Percentiles rank a stretch among this genome's conserved stretches.
phyloP scores from a whole-genome alignment of 2,329 filamentous ascomycete species.

The Talaromyces islandicus region DNA sequence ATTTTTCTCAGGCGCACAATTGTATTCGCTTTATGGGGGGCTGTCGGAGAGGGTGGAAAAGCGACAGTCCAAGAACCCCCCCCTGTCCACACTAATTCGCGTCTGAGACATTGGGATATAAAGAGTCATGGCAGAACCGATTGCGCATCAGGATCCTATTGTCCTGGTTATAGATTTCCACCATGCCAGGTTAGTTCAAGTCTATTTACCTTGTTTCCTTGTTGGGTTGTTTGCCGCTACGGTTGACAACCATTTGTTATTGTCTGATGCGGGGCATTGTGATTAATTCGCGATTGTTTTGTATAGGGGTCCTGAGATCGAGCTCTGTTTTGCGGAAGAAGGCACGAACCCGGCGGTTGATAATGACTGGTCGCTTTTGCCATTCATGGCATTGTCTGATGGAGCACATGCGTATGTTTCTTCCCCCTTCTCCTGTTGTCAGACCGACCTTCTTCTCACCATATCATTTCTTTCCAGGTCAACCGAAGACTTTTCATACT shows the following conservation, averaged over 20 bases:
- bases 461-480: conserved; percentile 48
- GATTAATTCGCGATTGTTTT: not conserved
- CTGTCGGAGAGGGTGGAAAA: not conserved
- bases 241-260: too few relatives aligned
- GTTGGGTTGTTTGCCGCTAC: not conserved
- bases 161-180: conserved; percentile 80
- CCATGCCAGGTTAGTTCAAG: conserved; percentile 55
- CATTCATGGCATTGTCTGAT: conserved; percentile 95
- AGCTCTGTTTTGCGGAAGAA: conserved; percentile 80
- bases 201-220: not conserved
- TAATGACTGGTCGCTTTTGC: conserved; percentile 85
- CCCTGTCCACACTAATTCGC: not conserved
- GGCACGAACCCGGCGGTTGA: conserved; percentile 71
- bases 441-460: not conserved
- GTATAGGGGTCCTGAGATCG: conserved; percentile 77
- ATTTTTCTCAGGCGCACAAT: not conserved
- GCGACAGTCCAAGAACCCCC: not conserved
- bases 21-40: not conserved
- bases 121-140: conserved; percentile 19
- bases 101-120: not conserved
- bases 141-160: conserved; percentile 55
- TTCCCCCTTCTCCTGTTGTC: not conserved
- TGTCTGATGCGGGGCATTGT: not conserved
- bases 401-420: conserved; percentile 78
- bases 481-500: conserved; percentile 97